Evolutionary conservation across 106 monocot genomes (phyloP).

Genomic region (Phalaenopsis equestris): DNA sequence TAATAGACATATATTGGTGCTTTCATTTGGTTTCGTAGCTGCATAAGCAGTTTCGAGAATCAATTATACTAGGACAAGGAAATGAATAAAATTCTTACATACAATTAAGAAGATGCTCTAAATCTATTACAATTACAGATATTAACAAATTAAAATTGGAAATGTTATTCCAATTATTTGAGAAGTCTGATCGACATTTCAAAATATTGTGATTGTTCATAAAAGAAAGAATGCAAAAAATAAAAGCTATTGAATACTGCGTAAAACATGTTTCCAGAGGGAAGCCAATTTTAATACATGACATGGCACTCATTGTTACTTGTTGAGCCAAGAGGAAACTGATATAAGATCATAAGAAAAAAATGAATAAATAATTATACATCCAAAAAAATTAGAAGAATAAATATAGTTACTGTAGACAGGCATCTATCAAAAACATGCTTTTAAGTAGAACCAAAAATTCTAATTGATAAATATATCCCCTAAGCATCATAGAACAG

Average conservation of each 20-base stretch:
- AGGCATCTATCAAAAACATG: background rate
- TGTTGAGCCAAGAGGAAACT: background rate
- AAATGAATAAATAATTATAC: background rate
- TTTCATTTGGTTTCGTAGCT: constrained; percentile 74
- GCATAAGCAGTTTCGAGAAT: constrained; percentile 5
- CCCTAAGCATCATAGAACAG: background rate
- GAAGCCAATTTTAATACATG: background rate
- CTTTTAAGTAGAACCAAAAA: background rate
- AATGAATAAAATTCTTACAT: background rate
- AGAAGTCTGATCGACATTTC: background rate
- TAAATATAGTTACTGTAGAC: background rate
- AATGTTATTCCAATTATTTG: background rate
- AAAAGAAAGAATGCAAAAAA: background rate
- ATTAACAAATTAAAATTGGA: background rate
- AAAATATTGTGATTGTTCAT: background rate
- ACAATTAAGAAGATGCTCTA: background rate
- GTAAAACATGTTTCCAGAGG: background rate
- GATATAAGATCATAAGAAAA: background rate
- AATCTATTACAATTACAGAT: background rate
- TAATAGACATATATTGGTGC: constrained; percentile 88
- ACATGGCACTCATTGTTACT: background rate
- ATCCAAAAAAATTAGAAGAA: background rate
- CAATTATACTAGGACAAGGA: background rate
- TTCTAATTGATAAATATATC: background rate
- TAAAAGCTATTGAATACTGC: background rate